These are phyloP conservation scores for Geotrichum ghanense DNA, from an alignment of 805 yeast genomes.

Conservation along the genomic window DNA sequence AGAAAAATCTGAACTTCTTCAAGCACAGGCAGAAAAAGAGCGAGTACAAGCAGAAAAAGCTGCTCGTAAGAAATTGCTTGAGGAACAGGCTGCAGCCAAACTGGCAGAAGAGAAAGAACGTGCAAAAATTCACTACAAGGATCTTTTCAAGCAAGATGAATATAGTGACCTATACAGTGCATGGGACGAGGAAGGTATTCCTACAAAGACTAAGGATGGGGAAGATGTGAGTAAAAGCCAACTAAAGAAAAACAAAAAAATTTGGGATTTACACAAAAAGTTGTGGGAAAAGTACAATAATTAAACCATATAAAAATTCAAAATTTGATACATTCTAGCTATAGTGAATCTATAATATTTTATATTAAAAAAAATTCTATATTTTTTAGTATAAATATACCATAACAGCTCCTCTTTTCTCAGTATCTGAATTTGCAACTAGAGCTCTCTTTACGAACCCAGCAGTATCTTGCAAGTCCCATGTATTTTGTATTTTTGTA, in stretches of 20 bases:
- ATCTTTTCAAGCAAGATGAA: slow-evolving; percentile 50
- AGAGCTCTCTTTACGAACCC: slow-evolving; percentile 15
- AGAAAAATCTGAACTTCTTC: slow-evolving; percentile 56
- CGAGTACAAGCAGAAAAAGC: slow-evolving; percentile 42
- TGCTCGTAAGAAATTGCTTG: slow-evolving; percentile 35
- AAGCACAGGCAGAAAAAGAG: slow-evolving; percentile 45
- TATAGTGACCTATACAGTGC: slow-evolving; percentile 39
- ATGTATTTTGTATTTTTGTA: slow-evolving; percentile 44
- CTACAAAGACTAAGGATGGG: slow-evolving; percentile 64
- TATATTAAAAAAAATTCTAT: too few species aligned
- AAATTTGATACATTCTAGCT: too few species aligned
- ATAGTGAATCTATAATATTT: too few species aligned
- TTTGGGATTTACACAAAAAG: slow-evolving; percentile 70
- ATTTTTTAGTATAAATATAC: too few species aligned
- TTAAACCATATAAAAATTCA: too few species aligned
- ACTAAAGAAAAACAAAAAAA: slow-evolving; percentile 71
- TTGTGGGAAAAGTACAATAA: slow-evolving; percentile 22
- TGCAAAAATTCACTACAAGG: slow-evolving; percentile 57
- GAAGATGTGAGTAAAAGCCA: slow-evolving; percentile 70
- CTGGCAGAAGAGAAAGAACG: slow-evolving; percentile 49
- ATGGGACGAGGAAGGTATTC: slow-evolving; percentile 83
- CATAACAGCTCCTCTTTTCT: too few species aligned
- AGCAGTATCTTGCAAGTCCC: slow-evolving; percentile 35
- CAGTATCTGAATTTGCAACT: slow-evolving; percentile 1
- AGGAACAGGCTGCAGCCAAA: slow-evolving; percentile 23